Evolutionary conservation across 208 protist species (phyloP).

Genomic region (Wallacemonas collosoma): DNA sequence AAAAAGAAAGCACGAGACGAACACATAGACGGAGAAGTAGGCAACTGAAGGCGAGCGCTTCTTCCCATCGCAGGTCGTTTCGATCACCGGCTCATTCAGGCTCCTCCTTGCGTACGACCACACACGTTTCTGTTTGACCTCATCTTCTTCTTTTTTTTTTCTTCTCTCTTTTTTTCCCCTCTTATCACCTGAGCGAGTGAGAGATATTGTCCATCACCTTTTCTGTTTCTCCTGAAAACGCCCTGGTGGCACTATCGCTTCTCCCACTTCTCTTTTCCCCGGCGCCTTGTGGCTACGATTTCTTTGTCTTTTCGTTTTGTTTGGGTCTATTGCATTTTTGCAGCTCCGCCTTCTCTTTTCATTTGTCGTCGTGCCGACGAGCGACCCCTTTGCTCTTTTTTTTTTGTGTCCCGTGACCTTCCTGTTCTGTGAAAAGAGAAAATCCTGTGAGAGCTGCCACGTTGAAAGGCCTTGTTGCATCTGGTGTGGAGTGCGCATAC

Average conservation of each 20-base stretch:
- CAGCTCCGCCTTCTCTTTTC: constrained; percentile 10
- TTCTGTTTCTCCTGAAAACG: no score
- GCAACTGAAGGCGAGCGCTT: no score
- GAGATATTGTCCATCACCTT: no score
- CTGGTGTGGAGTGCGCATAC: no score
- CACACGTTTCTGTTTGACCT: constrained; percentile 1
- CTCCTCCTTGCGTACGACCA: background rate
- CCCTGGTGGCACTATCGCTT: no score
- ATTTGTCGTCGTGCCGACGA: background rate
- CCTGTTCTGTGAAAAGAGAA: no score
- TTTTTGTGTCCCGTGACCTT: background rate
- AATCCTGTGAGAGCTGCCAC: no score
- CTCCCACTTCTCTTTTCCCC: background rate
- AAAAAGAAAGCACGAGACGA: no score
- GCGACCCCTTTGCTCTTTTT: background rate
- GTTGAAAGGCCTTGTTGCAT: no score
- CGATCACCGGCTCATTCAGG: constrained; percentile 5
- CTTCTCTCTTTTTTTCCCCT: constrained; percentile 3
- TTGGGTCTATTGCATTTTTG: constrained; percentile 12
- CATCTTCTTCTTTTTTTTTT: constrained; percentile 13
- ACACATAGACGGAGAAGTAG: no score
- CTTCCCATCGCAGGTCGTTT: no score
- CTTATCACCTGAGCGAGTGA: background rate
- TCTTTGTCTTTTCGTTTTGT: background rate
- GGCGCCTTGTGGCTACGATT: background rate